Conservation (phyloP, 1,284 basidiomycete genomes). For the Sporisorium sorghi region DNA sequence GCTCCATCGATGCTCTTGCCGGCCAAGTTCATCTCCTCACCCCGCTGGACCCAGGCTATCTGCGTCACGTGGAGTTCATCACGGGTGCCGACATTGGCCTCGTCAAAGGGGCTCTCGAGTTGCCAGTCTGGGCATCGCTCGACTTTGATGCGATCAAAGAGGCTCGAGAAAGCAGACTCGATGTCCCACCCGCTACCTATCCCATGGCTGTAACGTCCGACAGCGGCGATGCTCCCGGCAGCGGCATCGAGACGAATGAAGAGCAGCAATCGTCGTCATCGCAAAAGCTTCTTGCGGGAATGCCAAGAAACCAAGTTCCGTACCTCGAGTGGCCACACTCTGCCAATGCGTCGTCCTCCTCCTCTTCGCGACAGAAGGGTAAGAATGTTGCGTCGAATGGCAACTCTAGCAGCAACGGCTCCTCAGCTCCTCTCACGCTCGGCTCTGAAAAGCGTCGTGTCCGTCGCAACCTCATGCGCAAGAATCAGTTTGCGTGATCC, state of each 20-base stretch:
- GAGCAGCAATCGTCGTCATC: constrained; percentile 4
- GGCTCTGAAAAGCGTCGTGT: constrained; percentile 80
- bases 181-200: constrained; percentile 11
- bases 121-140: constrained; percentile 87
- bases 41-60: constrained; percentile 73
- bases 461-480: constrained; percentile 87
- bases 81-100: constrained; percentile 75
- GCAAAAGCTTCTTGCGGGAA: constrained; percentile 72
- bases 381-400: constrained; percentile 5
- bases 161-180: constrained; percentile 38
- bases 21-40: constrained; percentile 58
- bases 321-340: constrained; percentile 83
- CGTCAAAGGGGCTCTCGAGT: constrained; percentile 86
- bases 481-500: constrained; percentile 39
- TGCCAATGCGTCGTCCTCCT: constrained; percentile 69
- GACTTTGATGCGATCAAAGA: constrained; percentile 74
- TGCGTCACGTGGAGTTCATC: constrained; percentile 49
- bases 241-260: background rate
- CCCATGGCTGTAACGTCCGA: background rate
- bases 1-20: constrained; percentile 50
- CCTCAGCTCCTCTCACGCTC: constrained; percentile 50
- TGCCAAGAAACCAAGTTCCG: constrained; percentile 77
- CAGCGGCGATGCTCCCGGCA: background rate
- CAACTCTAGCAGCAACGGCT: background rate
- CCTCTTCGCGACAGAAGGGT: constrained; percentile 23